Conservation (phyloP, 495 filamentous ascomycete species). For the Peziza echinospora region DNA sequence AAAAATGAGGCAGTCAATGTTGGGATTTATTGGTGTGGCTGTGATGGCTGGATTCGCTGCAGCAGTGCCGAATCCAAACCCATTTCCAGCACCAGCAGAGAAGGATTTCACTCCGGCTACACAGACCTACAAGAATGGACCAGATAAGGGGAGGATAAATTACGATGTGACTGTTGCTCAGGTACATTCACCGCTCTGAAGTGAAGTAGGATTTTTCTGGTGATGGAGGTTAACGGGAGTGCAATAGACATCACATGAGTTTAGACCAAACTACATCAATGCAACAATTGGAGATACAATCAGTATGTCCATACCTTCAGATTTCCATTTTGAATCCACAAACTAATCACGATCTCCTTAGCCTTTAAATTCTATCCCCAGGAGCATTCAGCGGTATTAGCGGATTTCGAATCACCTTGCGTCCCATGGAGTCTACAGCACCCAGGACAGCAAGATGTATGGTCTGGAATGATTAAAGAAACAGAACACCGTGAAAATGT, state of each 20-base stretch:
- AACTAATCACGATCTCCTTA: too few species aligned
- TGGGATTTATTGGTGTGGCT: too few species aligned
- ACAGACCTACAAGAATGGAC: not conserved
- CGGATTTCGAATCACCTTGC: constrained; percentile 26
- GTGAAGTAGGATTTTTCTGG: too few species aligned
- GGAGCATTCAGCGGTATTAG: constrained; percentile 29
- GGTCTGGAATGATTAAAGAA: constrained; percentile 21
- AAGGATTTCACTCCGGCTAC: not conserved
- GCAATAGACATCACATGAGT: constrained; percentile 1
- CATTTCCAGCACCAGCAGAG: not conserved
- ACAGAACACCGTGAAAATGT: constrained; percentile 12
- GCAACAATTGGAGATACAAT: constrained; percentile 10
- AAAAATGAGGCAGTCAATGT: too few species aligned
- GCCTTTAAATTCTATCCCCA: constrained; percentile 29
- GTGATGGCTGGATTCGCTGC: too few species aligned
- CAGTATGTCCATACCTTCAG: too few species aligned
- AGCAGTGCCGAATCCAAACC: too few species aligned
- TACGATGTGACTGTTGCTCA: not conserved
- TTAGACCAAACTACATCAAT: constrained; percentile 5
- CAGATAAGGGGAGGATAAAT: not conserved
- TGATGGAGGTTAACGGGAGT: too few species aligned
- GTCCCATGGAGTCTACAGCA: constrained; percentile 23
- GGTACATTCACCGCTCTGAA: not conserved
- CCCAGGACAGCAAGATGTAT: constrained; percentile 19
- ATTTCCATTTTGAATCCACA: too few species aligned